Conservation (phyloP, 495 filamentous ascomycete species). For the Podospora sp. region DNA sequence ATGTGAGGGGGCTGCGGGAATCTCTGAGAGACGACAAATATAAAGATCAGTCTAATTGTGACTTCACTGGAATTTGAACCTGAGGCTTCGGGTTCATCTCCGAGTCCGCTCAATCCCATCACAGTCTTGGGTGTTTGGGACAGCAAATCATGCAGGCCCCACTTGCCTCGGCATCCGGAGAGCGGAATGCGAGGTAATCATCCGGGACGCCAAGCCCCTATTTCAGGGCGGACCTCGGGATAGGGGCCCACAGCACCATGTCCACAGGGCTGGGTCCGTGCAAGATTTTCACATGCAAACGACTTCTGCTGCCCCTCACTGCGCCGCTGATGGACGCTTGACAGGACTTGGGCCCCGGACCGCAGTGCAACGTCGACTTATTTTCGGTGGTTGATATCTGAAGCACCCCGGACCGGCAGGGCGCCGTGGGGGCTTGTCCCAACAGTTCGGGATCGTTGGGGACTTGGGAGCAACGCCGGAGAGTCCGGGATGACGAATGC, state of each 20-base stretch:
- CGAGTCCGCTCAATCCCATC: too few species aligned
- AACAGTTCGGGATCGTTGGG: constrained; percentile 21
- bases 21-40: too few species aligned
- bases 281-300: not conserved
- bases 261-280: not conserved
- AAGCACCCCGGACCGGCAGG: not conserved
- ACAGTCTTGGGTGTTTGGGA: too few species aligned
- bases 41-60: too few species aligned
- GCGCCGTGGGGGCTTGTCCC: not conserved
- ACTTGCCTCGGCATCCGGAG: constrained; percentile 20
- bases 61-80: too few species aligned
- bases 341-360: not conserved
- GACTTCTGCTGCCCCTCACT: not conserved
- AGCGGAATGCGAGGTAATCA: not conserved
- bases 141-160: constrained; percentile 2
- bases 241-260: not conserved
- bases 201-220: not conserved
- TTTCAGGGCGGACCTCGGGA: not conserved
- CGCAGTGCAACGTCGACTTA: not conserved
- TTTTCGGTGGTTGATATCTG: not conserved
- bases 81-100: too few species aligned
- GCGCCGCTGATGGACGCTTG: not conserved
- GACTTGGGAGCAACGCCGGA: too few species aligned
- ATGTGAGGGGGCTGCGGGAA: too few species aligned
- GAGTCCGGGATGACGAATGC: too few species aligned